Evolutionary conservation across 352 stramenopile genomes (phyloP).

Genomic region (Globisporangium parvum): DNA sequence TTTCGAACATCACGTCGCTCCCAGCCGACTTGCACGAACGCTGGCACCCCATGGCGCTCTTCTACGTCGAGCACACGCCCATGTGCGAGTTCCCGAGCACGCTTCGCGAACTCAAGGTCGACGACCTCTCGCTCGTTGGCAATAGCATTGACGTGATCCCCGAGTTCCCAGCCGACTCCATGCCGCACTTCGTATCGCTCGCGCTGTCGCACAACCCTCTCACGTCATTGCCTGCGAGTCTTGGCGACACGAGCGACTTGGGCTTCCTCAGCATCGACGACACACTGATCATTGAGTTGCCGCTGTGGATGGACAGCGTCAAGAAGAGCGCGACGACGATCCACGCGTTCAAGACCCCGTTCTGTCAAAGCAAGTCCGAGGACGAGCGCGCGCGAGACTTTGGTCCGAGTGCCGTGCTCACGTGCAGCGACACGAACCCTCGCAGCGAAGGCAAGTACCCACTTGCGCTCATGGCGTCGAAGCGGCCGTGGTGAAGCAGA

Average conservation of each 20-base stretch:
- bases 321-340: conserved; percentile 21
- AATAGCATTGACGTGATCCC: conserved; percentile 23
- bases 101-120: conserved; percentile 13
- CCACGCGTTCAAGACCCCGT: conserved; percentile 19
- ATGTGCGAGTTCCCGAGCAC: conserved; percentile 5
- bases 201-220: conserved; percentile 24
- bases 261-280: conserved; percentile 29
- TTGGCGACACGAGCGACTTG: conserved; percentile 19
- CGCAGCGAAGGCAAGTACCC: conserved; percentile 11
- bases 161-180: conserved; percentile 11
- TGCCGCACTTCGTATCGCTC: conserved; percentile 16
- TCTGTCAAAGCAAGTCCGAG: conserved; percentile 13
- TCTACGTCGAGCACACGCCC: conserved; percentile 20
- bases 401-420: conserved; percentile 10
- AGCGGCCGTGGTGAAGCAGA: conserved; percentile 3
- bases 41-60: conserved; percentile 17
- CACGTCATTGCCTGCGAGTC: conserved; percentile 13
- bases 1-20: conserved; percentile 21
- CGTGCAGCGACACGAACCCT: conserved; percentile 15
- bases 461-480: conserved; percentile 4
- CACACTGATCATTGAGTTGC: conserved; percentile 18
- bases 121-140: conserved; percentile 27
- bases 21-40: conserved; percentile 16
- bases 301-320: conserved; percentile 22
- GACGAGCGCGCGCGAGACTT: conserved; percentile 4